A percentile compares a stretch with the other conserved stretches of the same genome.
These are phyloP conservation scores for Fraxinus quadrangulata DNA, from an alignment of 257 asterid species.

Conservation along the genomic window DNA sequence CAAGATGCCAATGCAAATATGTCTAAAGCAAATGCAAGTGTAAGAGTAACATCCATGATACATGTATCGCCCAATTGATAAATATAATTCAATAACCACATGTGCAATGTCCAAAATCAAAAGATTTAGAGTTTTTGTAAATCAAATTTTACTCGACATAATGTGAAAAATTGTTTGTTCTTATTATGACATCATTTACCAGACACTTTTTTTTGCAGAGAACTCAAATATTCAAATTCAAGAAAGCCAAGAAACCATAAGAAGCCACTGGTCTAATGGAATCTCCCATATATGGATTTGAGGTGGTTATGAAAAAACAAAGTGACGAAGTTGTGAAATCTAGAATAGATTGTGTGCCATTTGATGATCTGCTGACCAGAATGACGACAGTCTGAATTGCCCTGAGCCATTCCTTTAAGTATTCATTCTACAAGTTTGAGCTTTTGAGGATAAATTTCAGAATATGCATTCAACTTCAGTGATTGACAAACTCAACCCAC, in stretches of 20 bases:
- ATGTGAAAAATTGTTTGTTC: not conserved
- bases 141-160: not conserved
- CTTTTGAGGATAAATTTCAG: not conserved
- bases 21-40: not conserved
- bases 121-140: not conserved
- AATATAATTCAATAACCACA: not conserved
- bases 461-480: not conserved
- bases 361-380: not conserved
- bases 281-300: not conserved
- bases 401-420: not conserved
- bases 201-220: not conserved
- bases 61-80: not conserved
- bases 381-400: not conserved
- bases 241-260: not conserved
- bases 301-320: not conserved
- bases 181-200: not conserved
- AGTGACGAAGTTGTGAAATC: not conserved
- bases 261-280: not conserved
- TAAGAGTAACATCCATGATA: too few species aligned
- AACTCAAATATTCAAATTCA: not conserved
- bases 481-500: not conserved
- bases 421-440: not conserved
- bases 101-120: not conserved
- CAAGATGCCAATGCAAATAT: not conserved
- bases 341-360: not conserved